Evolutionary conservation across 2,329 filamentous ascomycete genomes (phyloP).

Genomic region (Botrytis paeoniae): DNA sequence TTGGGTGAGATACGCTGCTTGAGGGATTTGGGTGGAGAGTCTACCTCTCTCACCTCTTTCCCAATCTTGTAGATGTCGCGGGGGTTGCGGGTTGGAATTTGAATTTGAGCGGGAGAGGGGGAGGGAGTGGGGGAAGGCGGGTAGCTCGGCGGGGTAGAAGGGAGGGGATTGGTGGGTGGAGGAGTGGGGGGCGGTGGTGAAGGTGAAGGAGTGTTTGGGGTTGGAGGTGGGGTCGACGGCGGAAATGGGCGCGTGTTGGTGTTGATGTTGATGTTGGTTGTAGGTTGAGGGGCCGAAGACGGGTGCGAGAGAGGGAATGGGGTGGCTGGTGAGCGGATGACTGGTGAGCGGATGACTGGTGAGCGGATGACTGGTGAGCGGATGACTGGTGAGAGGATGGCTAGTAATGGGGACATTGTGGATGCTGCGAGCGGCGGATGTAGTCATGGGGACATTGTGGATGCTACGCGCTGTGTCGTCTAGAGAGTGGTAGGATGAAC

Average conservation of each 20-base stretch:
- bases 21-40: not conserved
- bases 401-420: not conserved
- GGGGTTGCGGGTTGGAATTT: not conserved
- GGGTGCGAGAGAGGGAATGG: not conserved
- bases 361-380: too few species aligned
- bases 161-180: not conserved
- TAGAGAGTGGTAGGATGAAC: conserved; percentile 8
- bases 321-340: not conserved
- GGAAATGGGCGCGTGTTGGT: conserved; percentile 4
- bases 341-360: not conserved
- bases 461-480: conserved; percentile 3
- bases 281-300: not conserved
- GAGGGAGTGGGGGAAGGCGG: not conserved
- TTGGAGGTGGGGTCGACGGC: conserved; percentile 7
- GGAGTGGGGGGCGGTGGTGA: conserved; percentile 12
- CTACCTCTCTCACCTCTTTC: not conserved
- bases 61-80: not conserved
- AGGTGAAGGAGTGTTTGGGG: conserved; percentile 20
- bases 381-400: not conserved
- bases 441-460: not conserved
- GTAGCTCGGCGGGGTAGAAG: not conserved
- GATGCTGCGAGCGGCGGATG: not conserved
- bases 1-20: not conserved
- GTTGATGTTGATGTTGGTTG: not conserved
- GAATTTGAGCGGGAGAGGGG: conserved; percentile 5